Evolutionary conservation across 2,329 filamentous ascomycete species (phyloP).

Genomic region (Epichloe scottii): DNA sequence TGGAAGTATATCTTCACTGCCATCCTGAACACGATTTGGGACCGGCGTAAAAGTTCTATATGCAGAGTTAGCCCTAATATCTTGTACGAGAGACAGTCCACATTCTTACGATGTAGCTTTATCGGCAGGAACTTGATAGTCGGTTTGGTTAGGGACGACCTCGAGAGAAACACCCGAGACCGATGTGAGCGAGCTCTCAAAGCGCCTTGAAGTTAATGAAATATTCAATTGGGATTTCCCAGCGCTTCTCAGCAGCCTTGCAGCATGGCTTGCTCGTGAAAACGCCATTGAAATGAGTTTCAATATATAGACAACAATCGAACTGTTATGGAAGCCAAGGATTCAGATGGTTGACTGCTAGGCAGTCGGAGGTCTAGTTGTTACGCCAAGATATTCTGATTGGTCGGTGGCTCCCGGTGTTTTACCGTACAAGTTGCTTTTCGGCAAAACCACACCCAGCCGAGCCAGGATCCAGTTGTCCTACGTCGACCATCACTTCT

Average conservation of each 20-base stretch:
- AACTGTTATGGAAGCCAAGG: slow-evolving; percentile 9
- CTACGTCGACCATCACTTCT: slow-evolving; percentile 19
- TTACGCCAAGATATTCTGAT: slow-evolving; percentile 20
- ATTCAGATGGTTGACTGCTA: not conserved
- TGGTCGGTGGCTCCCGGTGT: slow-evolving; percentile 29
- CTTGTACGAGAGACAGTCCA: not conserved
- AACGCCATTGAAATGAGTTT: slow-evolving; percentile 45
- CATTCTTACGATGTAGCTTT: slow-evolving; percentile 71
- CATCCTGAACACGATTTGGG: slow-evolving; percentile 79
- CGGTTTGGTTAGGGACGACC: slow-evolving; percentile 51
- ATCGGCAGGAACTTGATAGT: slow-evolving; percentile 71
- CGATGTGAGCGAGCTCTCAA: slow-evolving; percentile 38
- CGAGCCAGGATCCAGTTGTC: slow-evolving; percentile 15
- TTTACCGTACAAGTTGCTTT: slow-evolving; percentile 40
- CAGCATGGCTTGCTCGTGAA: slow-evolving; percentile 43
- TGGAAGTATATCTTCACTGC: slow-evolving; percentile 69
- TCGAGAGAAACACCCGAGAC: slow-evolving; percentile 25
- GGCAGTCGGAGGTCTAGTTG: slow-evolving; percentile 11
- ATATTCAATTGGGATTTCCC: slow-evolving; percentile 24
- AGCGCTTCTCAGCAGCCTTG: slow-evolving; percentile 38
- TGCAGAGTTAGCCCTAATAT: not conserved
- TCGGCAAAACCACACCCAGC: slow-evolving; percentile 20
- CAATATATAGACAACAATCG: slow-evolving; percentile 14
- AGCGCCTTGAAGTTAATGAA: slow-evolving; percentile 37
- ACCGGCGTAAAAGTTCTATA: slow-evolving; percentile 78